A percentile compares a stretch with the other conserved stretches of the same genome.
Evolutionary conservation across 2,329 filamentous ascomycete species (phyloP).

Genomic region (Cladosporium sphaerospermum): DNA sequence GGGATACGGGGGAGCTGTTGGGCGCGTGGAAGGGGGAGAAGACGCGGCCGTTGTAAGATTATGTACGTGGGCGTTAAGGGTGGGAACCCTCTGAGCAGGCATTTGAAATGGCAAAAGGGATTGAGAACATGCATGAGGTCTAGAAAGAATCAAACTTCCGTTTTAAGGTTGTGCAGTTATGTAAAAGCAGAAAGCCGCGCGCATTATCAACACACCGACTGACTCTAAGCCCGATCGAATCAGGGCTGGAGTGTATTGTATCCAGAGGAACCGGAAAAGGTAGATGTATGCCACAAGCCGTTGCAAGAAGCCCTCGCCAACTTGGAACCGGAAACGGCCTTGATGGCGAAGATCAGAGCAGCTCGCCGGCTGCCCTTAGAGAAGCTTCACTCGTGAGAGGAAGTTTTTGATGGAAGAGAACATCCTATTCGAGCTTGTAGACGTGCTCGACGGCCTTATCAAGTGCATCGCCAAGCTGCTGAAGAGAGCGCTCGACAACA

Average conservation of each 20-base stretch:
- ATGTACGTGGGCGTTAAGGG: not conserved
- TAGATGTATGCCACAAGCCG: not conserved
- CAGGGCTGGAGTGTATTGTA: not conserved
- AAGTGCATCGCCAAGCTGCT: conserved; percentile 16
- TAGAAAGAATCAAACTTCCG: too few relatives aligned
- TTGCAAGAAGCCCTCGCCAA: not conserved
- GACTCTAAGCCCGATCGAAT: not conserved
- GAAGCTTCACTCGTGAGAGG: too few relatives aligned
- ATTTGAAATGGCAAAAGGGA: too few relatives aligned
- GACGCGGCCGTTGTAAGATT: conserved; percentile 39
- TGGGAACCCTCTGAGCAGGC: not conserved
- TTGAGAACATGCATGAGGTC: too few relatives aligned
- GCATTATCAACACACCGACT: not conserved
- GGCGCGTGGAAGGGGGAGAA: conserved; percentile 56
- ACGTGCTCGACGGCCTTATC: conserved; percentile 7
- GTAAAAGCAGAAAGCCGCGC: not conserved
- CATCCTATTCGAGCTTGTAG: not conserved
- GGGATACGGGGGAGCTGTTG: conserved; percentile 55
- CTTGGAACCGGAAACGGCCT: not conserved
- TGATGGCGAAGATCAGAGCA: not conserved
- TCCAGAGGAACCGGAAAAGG: not conserved
- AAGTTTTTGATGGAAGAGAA: too few relatives aligned
- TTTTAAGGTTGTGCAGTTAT: not conserved
- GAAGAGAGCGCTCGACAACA: conserved; percentile 13
- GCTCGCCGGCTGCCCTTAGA: not conserved